phyloP scores from a whole-genome alignment of 306 rosid species.

The Rosa persica region DNA sequence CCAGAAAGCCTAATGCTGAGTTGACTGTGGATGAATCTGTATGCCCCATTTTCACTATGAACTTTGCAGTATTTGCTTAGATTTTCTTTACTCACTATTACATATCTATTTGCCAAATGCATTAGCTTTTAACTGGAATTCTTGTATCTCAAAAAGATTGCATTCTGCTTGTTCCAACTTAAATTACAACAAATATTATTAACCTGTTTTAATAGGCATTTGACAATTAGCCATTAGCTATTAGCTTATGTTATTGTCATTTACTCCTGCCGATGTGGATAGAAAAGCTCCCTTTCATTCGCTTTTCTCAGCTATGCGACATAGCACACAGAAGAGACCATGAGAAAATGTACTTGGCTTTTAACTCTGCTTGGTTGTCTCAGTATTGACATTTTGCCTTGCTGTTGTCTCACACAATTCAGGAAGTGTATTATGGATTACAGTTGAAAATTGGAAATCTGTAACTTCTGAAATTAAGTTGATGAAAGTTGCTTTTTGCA shows the following conservation, averaged over 20 bases:
- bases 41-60: conserved; percentile 30
- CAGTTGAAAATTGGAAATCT: background rate
- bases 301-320: background rate
- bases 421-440: background rate
- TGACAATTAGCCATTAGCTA: background rate
- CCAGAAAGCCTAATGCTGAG: conserved; percentile 51
- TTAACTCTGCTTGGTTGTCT: background rate
- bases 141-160: background rate
- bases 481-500: conserved; percentile 15
- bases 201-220: background rate
- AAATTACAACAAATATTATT: background rate
- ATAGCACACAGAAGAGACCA: conserved; percentile 1
- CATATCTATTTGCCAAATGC: background rate
- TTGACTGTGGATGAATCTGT: conserved; percentile 48
- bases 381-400: background rate
- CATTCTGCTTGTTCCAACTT: background rate
- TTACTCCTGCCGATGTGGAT: background rate
- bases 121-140: background rate
- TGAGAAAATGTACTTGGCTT: background rate
- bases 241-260: background rate
- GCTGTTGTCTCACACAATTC: background rate
- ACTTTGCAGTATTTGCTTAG: background rate
- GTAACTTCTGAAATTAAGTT: conserved; percentile 15
- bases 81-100: background rate
- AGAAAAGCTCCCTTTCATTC: background rate